These are phyloP conservation scores for Backusella sp. DNA, from an alignment of 192 early-diverging fungal species.

Conservation along the genomic window DNA sequence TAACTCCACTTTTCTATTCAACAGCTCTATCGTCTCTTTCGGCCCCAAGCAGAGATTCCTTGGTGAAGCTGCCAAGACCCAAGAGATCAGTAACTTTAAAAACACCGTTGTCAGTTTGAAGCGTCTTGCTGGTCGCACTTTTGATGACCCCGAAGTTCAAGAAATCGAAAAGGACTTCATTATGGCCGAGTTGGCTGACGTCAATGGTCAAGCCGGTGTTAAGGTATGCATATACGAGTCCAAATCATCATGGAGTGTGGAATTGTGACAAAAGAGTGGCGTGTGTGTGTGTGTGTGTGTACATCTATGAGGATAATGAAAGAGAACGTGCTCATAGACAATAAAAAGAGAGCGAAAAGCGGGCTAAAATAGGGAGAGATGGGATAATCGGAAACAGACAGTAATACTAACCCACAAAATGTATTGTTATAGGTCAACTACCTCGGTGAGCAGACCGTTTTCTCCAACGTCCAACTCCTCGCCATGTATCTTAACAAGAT, in stretches of 20 bases:
- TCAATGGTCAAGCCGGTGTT: constrained; percentile 83
- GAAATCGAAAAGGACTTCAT: constrained; percentile 82
- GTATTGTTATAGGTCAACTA: constrained; percentile 62
- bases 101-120: constrained; percentile 91
- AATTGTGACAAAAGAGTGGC: neutral
- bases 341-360: neutral
- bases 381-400: neutral
- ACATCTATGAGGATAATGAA: neutral
- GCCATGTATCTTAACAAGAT: constrained; percentile 95
- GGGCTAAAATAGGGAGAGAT: neutral
- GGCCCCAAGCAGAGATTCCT: constrained; percentile 93
- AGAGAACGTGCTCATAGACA: neutral
- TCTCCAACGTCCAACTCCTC: constrained; percentile 86
- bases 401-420: constrained; percentile 14
- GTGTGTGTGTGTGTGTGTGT: neutral
- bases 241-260: neutral
- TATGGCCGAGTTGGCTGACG: constrained; percentile 77
- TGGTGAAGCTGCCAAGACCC: constrained; percentile 93
- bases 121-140: constrained; percentile 87
- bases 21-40: constrained; percentile 88
- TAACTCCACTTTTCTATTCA: neutral
- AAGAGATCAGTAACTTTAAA: constrained; percentile 97
- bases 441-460: constrained; percentile 71
- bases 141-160: constrained; percentile 80
- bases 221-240: constrained; percentile 38